A percentile compares a stretch with the other conserved stretches of the same genome.
phyloP scores from a whole-genome alignment of 352 stramenopile species.

The Phytophthora fragariaefolia region DNA sequence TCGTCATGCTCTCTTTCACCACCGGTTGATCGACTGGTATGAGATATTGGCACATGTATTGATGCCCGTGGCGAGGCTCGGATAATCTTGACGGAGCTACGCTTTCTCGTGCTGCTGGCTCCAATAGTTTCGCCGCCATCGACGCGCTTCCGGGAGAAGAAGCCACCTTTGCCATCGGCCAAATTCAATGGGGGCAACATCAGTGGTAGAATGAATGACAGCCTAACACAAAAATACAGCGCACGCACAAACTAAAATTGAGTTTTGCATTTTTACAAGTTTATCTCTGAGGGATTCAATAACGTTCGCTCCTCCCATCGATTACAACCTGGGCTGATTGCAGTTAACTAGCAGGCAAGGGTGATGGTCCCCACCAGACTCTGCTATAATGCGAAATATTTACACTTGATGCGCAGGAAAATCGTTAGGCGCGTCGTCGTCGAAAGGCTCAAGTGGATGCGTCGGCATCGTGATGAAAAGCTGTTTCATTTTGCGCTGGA shows the following conservation, averaged over 20 bases:
- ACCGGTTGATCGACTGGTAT: slow-evolving; percentile 7
- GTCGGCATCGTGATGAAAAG: slow-evolving; percentile 69
- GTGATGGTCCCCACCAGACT: not conserved
- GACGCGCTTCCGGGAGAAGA: slow-evolving; percentile 44
- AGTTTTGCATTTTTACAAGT: slow-evolving; percentile 14
- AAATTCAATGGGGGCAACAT: slow-evolving; percentile 60
- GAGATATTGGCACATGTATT: slow-evolving; percentile 21
- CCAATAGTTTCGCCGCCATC: slow-evolving; percentile 22
- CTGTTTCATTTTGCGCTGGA: slow-evolving; percentile 88
- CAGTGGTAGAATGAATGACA: not conserved
- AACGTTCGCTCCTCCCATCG: slow-evolving; percentile 18
- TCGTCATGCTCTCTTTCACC: not conserved
- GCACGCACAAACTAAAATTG: slow-evolving; percentile 25
- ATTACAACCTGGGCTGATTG: slow-evolving; percentile 3
- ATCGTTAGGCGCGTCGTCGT: slow-evolving; percentile 42
- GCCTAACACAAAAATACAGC: not conserved
- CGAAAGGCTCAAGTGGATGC: slow-evolving; percentile 39
- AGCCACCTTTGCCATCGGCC: slow-evolving; percentile 38
- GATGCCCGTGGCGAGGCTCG: slow-evolving; percentile 24
- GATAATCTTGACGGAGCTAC: slow-evolving; percentile 28
- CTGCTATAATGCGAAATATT: slow-evolving; percentile 17
- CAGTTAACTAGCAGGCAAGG: slow-evolving; percentile 2
- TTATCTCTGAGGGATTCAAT: slow-evolving; percentile 26
- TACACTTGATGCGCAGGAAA: slow-evolving; percentile 35
- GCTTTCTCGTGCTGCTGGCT: slow-evolving; percentile 22